Percentiles rank a stretch among this genome's conserved stretches.
phyloP scores from a whole-genome alignment of 768 basidiomycete genomes.

The Russula lepida region DNA sequence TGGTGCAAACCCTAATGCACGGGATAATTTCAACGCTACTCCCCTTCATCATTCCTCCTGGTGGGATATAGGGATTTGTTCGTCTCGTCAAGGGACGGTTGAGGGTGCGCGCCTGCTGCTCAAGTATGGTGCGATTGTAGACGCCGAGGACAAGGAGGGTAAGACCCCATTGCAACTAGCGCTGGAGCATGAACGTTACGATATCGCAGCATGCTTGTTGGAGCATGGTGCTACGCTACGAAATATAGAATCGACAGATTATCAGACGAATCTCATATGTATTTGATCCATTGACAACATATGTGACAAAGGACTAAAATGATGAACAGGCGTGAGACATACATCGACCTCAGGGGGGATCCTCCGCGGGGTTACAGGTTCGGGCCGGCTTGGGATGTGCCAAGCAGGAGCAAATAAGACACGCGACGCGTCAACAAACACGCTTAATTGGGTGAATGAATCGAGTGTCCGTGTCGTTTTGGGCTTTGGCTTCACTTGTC shows the following conservation, averaged over 20 bases:
- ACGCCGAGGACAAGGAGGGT: background rate
- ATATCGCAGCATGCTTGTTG: background rate
- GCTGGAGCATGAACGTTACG: background rate
- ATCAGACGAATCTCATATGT: too few species aligned
- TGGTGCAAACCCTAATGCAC: background rate
- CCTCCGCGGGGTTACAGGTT: too few species aligned
- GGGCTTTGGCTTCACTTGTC: background rate
- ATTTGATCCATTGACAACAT: too few species aligned
- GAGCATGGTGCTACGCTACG: background rate
- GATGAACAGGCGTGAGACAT: too few species aligned
- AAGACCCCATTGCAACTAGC: background rate
- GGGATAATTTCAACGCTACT: background rate
- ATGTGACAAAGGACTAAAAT: too few species aligned
- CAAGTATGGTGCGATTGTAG: background rate
- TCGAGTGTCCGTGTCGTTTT: constrained; percentile 7
- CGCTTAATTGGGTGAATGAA: constrained; percentile 34
- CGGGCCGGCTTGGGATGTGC: too few species aligned
- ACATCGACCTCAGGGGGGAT: too few species aligned
- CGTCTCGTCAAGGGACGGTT: too few species aligned
- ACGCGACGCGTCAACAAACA: constrained; percentile 37
- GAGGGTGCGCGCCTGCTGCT: background rate
- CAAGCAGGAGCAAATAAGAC: constrained; percentile 27
- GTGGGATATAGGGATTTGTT: too few species aligned
- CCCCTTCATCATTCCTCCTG: background rate
- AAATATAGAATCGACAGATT: too few species aligned